Evolutionary conservation across 768 basidiomycete genomes (phyloP).

Genomic region (Russula earlei): DNA sequence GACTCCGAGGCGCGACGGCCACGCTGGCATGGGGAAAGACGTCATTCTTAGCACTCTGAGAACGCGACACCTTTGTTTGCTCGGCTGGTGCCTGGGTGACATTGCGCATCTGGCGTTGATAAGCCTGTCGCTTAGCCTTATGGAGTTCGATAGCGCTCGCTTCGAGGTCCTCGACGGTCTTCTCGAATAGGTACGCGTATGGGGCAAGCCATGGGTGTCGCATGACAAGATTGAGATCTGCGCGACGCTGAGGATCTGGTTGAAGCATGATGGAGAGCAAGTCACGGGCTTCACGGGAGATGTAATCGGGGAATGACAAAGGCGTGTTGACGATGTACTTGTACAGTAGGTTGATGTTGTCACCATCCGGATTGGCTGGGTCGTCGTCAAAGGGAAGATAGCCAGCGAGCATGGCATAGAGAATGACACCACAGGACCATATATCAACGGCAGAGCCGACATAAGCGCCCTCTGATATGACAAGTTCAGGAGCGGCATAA

Average conservation of each 20-base stretch:
- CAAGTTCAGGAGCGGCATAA: slow-evolving; percentile 96
- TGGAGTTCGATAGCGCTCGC: slow-evolving; percentile 74
- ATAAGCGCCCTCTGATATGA: slow-evolving; percentile 94
- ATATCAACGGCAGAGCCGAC: slow-evolving; percentile 97
- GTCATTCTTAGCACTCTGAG: slow-evolving; percentile 50
- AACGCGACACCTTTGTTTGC: slow-evolving; percentile 31
- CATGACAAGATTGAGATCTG: slow-evolving; percentile 73
- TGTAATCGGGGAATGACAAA: slow-evolving; percentile 94
- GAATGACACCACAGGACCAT: slow-evolving; percentile 92
- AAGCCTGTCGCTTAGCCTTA: slow-evolving; percentile 70
- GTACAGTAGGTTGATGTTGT: slow-evolving; percentile 98
- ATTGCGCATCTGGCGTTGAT: slow-evolving; percentile 71
- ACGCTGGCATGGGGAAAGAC: slow-evolving; percentile 28
- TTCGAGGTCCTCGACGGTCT: slow-evolving; percentile 72
- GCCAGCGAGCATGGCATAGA: slow-evolving; percentile 94
- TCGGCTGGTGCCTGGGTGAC: slow-evolving; percentile 30
- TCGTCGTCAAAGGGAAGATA: slow-evolving; percentile 99
- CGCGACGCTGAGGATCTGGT: slow-evolving; percentile 76
- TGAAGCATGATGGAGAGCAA: slow-evolving; percentile 89
- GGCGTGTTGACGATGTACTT: slow-evolving; percentile 98
- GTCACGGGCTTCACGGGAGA: slow-evolving; percentile 74
- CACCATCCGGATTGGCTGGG: slow-evolving; percentile 95
- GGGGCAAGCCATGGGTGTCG: slow-evolving; percentile 75
- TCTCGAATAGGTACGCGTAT: slow-evolving; percentile 55
- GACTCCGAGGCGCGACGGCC: slow-evolving; percentile 30